Percentiles rank a stretch among this genome's conserved stretches.
These are phyloP conservation scores for Penicillium silybi DNA, from an alignment of 495 filamentous ascomycete species.

Conservation along the genomic window DNA sequence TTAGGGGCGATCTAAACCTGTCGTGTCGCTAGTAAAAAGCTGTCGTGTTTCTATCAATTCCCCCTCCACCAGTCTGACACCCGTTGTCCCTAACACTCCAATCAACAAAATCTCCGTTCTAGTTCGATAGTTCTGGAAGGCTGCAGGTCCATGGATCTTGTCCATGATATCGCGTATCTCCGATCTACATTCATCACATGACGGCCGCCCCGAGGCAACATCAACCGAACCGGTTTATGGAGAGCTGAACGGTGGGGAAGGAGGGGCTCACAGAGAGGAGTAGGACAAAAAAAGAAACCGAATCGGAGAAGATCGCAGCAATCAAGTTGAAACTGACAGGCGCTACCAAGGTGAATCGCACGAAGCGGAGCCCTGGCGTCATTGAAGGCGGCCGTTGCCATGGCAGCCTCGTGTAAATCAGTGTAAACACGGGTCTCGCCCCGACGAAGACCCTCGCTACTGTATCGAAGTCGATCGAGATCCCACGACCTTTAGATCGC, in stretches of 20 bases:
- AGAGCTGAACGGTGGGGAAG: slow-evolving; percentile 28
- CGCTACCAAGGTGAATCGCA: slow-evolving; percentile 4
- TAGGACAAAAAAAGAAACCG: slow-evolving; percentile 13
- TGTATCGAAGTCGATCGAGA: slow-evolving; percentile 18
- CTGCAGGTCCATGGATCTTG: background rate
- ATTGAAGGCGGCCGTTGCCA: slow-evolving; percentile 38
- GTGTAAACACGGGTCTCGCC: slow-evolving; percentile 39
- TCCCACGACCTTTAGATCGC: slow-evolving; percentile 16
- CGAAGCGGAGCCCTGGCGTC: slow-evolving; percentile 30
- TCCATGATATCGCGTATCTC: background rate
- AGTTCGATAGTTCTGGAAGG: background rate
- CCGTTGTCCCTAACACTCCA: background rate
- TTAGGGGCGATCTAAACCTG: too few species aligned
- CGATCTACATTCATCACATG: slow-evolving; percentile 15
- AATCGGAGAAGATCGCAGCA: slow-evolving; percentile 16
- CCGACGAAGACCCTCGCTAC: slow-evolving; percentile 22
- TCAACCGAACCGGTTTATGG: background rate
- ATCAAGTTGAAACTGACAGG: slow-evolving; percentile 18
- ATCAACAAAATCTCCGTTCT: background rate
- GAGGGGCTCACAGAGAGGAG: slow-evolving; percentile 14
- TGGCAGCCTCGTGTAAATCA: slow-evolving; percentile 28
- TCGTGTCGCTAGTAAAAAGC: too few species aligned
- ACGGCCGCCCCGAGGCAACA: slow-evolving; percentile 4
- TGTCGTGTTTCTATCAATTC: too few species aligned
- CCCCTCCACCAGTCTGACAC: background rate